Evolutionary conservation across 352 stramenopile genomes (phyloP), one percentile per base, ranked within the genome.

Genomic region (Phytopythium kandeliae): DNA sequence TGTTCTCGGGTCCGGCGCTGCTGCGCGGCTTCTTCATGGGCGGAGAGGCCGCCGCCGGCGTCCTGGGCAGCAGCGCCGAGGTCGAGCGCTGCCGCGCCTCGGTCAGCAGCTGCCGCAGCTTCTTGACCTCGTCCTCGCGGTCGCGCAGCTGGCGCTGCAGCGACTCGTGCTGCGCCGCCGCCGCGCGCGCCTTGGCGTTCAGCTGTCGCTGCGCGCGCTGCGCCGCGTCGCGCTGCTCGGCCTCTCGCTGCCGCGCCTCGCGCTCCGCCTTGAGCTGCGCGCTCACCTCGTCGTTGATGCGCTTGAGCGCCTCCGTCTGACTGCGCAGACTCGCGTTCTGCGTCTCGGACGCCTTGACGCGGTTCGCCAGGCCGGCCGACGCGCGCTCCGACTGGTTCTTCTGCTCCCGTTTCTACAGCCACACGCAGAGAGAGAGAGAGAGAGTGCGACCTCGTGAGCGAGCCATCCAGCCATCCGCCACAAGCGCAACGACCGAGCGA

Each of bases 361-460:
- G 83, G 52, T 68, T 84, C 63, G 89, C 67, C 40, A 93, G 72
- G 30, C 85, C 57, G 28, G 78, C 76, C 21, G 78, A 74, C 15
- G 95, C 69, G 58, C 96, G 94, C 54, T 97, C 89, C 59, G 93
- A 91, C 49, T 97, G 82, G 49, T 86, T 85, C 64, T 89, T 89
- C 58, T 98, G 90, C 45, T 97, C 92, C 48, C 85, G 79, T 86
- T 97, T 97, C 67, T 92, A 58, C 58, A 57, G 36, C 66, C 54
- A 67, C 54, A 78, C 58, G 38, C 57, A 51, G n/a, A n/a, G n/a
- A n/a, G n/a, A n/a, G n/a, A n/a, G n/a, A n/a, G n/a, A n/a, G n/a
- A n/a, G n/a, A n/a, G n/a, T n/a, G n/a, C n/a, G n/a, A n/a, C n/a
- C n/a, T n/a, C n/a, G n/a, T n/a, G 28, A 33, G 5, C 28, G 28